Percentiles rank a stretch among this genome's conserved stretches.
These are phyloP conservation scores for Xylariaceae sp. DNA, from an alignment of 2,329 filamentous ascomycete genomes.

Conservation along the genomic window DNA sequence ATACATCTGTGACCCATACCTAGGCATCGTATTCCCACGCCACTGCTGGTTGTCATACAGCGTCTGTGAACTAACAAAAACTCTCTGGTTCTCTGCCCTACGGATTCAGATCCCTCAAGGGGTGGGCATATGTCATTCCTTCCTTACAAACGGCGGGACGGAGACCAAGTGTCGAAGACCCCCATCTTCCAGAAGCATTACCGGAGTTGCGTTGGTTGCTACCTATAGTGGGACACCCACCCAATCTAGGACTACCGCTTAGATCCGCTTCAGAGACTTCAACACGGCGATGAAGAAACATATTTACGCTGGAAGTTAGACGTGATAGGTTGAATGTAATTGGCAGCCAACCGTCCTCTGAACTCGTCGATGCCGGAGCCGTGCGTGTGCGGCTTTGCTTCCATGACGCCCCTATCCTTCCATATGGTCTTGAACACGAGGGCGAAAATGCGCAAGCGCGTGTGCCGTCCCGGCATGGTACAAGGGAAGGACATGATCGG, in stretches of 20 bases:
- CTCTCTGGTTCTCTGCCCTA: no score
- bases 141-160: no score
- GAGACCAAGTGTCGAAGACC: no score
- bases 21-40: no score
- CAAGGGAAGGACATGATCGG: slow-evolving; percentile 27
- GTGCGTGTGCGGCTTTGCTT: slow-evolving; percentile 29
- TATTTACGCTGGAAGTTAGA: slow-evolving; percentile 38
- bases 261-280: slow-evolving; percentile 29
- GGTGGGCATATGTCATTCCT: no score
- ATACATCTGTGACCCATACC: no score
- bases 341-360: slow-evolving; percentile 35
- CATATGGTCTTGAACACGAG: slow-evolving; percentile 38
- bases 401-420: slow-evolving; percentile 31
- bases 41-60: no score
- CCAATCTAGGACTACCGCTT: neutral
- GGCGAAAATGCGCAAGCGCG: slow-evolving; percentile 35
- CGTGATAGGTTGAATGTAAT: slow-evolving; percentile 30
- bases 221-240: no score
- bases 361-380: slow-evolving; percentile 28
- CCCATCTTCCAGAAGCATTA: neutral
- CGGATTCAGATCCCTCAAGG: no score
- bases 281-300: slow-evolving; percentile 35
- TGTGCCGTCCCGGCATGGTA: slow-evolving; percentile 36
- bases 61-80: no score
- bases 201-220: no score